Evolutionary conservation across 106 monocot species (phyloP).

Genomic region (Apostasia ramifera): DNA sequence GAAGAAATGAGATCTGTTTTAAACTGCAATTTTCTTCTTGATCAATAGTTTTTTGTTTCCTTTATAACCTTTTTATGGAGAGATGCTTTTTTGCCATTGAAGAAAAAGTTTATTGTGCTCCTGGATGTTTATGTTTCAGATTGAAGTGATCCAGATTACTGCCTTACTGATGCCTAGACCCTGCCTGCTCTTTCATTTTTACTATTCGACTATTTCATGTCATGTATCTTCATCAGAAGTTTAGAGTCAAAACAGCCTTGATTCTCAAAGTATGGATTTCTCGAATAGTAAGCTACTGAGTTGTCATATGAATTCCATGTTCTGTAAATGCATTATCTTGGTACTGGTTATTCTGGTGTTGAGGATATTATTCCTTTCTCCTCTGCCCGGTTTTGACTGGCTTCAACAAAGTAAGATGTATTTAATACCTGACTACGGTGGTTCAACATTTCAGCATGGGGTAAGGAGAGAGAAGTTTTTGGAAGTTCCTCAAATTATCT

Average conservation of each 20-base stretch:
- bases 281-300: conserved; percentile 10
- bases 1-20: no score
- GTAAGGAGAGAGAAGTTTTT: conserved; percentile 64
- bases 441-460: conserved; percentile 10
- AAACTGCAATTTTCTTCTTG: no score
- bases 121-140: no score
- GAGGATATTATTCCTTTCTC: conserved; percentile 26
- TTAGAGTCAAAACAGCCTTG: background rate
- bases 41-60: no score
- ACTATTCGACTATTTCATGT: no score
- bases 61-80: no score
- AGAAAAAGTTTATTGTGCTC: no score
- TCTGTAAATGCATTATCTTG: conserved; percentile 28
- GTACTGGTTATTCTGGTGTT: conserved; percentile 27
- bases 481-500: conserved; percentile 95
- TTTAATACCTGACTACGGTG: conserved; percentile 3
- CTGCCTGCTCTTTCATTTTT: no score
- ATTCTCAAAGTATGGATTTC: conserved; percentile 5
- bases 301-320: conserved; percentile 21
- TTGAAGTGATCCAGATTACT: no score
- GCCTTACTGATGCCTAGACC: no score
- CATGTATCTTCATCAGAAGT: no score
- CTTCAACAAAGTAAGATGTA: conserved; percentile 12
- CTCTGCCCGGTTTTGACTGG: conserved; percentile 25
- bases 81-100: no score